Evolutionary conservation across 2,329 filamentous ascomycete genomes (phyloP).

Genomic region (Botrytis sinoallii): DNA sequence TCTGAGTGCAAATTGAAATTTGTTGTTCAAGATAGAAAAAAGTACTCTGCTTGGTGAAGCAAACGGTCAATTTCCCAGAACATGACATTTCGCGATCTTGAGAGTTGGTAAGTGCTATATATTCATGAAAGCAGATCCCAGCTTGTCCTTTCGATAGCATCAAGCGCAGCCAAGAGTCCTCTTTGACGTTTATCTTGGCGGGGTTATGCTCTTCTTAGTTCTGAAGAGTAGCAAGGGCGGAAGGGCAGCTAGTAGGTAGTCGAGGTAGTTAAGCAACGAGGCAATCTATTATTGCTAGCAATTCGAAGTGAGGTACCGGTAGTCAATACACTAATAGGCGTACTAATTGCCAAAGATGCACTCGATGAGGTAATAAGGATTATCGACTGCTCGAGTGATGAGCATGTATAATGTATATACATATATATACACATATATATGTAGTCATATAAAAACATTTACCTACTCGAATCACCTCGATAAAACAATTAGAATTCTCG

Average conservation of each 20-base stretch:
- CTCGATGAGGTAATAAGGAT: background rate
- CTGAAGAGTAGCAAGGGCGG: background rate
- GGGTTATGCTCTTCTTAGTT: background rate
- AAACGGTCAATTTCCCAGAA: background rate
- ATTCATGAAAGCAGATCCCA: conserved; percentile 3
- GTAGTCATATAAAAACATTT: background rate
- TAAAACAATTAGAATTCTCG: background rate
- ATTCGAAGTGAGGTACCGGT: background rate
- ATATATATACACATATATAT: background rate
- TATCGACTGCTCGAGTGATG: background rate
- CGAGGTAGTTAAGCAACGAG: background rate
- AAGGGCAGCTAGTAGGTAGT: background rate
- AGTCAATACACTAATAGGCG: background rate
- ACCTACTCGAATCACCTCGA: background rate
- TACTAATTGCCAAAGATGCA: background rate
- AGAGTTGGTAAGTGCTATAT: background rate
- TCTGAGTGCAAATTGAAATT: background rate
- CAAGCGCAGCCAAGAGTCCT: background rate
- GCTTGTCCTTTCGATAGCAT: background rate
- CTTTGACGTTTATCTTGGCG: background rate
- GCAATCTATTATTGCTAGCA: background rate
- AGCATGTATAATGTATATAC: background rate
- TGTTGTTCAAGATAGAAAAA: conserved; percentile 1
- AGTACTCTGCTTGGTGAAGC: background rate
- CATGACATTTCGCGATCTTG: background rate